These are phyloP conservation scores for Aspergillus texensis DNA, from an alignment of 2,329 filamentous ascomycete genomes.

Conservation along the genomic window DNA sequence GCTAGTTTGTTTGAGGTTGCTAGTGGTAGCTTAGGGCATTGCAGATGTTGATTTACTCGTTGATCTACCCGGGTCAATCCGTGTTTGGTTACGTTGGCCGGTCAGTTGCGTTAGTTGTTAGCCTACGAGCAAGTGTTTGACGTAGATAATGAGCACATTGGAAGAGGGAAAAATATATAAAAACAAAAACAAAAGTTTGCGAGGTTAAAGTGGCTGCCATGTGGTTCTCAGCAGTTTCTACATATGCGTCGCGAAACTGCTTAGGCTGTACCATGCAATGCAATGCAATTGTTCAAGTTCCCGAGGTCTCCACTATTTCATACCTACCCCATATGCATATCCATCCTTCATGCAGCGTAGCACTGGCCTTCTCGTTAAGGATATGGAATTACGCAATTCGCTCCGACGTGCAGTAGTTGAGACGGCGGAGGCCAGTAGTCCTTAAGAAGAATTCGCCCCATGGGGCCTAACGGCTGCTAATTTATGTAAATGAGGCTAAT, in stretches of 20 bases:
- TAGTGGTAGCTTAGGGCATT: background rate
- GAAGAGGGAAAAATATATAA: background rate
- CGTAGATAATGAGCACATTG: background rate
- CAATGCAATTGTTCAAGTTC: background rate
- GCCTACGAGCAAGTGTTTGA: too few species aligned
- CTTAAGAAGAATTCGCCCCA: background rate
- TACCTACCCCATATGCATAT: background rate
- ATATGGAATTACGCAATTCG: background rate
- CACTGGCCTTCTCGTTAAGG: background rate
- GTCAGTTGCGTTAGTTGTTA: too few species aligned
- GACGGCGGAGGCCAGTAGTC: background rate
- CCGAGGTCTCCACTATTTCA: background rate
- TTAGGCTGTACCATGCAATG: background rate
- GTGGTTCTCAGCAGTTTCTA: background rate
- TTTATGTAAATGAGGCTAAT: background rate
- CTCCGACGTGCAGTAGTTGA: background rate
- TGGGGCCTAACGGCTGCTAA: background rate
- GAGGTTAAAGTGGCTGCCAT: background rate
- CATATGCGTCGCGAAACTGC: background rate
- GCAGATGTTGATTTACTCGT: background rate
- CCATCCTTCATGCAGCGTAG: background rate
- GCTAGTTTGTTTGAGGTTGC: background rate
- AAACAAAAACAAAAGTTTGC: background rate
- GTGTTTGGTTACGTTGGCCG: background rate
- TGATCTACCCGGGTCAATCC: background rate